Evolutionary conservation across 2,329 filamentous ascomycete genomes (phyloP).

Genomic region (Penicillium polonicum): DNA sequence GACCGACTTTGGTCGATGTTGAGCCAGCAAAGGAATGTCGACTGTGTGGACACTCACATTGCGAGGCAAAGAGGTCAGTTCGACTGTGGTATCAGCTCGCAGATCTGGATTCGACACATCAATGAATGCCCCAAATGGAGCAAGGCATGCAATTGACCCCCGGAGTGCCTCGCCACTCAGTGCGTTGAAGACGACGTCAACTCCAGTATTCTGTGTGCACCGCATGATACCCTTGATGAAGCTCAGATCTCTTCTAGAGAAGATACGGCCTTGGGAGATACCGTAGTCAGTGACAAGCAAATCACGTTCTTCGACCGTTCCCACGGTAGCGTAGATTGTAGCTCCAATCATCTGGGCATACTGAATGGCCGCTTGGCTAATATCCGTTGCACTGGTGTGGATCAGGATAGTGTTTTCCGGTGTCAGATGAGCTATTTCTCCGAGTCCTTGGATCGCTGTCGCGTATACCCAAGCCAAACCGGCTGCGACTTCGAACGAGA

Average conservation of each 20-base stretch:
- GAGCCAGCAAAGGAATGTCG: slow-evolving; percentile 13
- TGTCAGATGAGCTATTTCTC: slow-evolving; percentile 6
- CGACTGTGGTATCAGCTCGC: slow-evolving; percentile 4
- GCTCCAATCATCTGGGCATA: slow-evolving; percentile 18
- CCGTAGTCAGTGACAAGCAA: slow-evolving; percentile 12
- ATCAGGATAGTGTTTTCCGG: slow-evolving; percentile 19
- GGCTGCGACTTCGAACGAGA: slow-evolving; percentile 13
- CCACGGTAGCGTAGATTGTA: slow-evolving; percentile 17
- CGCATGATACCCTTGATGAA: slow-evolving; percentile 20
- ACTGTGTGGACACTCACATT: slow-evolving; percentile 15
- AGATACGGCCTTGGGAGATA: slow-evolving; percentile 15
- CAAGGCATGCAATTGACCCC: slow-evolving; percentile 16
- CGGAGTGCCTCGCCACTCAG: slow-evolving; percentile 17
- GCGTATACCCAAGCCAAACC: slow-evolving; percentile 11
- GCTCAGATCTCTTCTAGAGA: slow-evolving; percentile 11
- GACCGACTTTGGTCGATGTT: slow-evolving; percentile 5
- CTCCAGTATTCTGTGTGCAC: slow-evolving; percentile 14
- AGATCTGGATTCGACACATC: slow-evolving; percentile 4
- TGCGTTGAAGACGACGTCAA: slow-evolving; percentile 22
- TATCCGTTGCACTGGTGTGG: slow-evolving; percentile 15
- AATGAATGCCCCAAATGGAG: slow-evolving; percentile 22
- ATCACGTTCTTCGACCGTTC: slow-evolving; percentile 9
- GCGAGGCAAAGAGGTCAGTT: background rate
- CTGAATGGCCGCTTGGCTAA: slow-evolving; percentile 27
- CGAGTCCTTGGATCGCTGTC: slow-evolving; percentile 15